phyloP scores from a whole-genome alignment of 768 basidiomycete genomes.

The Naematelia encephala region DNA sequence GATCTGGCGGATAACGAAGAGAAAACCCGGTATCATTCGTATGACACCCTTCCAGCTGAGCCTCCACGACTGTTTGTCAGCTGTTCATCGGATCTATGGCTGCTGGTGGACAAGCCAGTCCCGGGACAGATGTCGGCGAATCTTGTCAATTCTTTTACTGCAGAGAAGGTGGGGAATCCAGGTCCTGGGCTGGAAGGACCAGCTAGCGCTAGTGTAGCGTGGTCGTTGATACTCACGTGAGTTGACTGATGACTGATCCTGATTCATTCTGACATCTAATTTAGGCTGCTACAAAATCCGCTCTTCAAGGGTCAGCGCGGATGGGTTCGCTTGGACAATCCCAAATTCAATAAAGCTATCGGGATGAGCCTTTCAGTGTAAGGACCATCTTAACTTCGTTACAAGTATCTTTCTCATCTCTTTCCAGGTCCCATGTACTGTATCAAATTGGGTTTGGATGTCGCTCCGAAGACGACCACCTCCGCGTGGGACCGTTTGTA shows the following conservation, averaged over 20 bases:
- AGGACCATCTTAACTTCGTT: neutral
- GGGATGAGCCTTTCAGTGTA: conserved; percentile 22
- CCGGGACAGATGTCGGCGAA: conserved; percentile 32
- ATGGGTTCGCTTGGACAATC: conserved; percentile 37
- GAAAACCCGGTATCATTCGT: conserved; percentile 3
- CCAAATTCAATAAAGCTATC: conserved; percentile 20
- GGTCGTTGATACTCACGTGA: conserved; percentile 32
- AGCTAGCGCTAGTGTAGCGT: conserved; percentile 31
- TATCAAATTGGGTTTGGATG: conserved; percentile 41
- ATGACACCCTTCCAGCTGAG: conserved; percentile 7
- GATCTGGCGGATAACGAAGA: conserved; percentile 18
- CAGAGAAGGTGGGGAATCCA: conserved; percentile 36
- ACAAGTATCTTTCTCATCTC: neutral
- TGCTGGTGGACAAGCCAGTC: conserved; percentile 27
- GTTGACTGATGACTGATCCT: neutral
- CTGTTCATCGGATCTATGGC: conserved; percentile 37
- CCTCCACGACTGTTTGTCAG: conserved; percentile 28
- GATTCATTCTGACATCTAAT: neutral
- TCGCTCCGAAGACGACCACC: conserved; percentile 24
- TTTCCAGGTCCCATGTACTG: conserved; percentile 16
- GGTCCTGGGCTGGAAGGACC: conserved; percentile 12
- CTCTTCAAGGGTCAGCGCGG: conserved; percentile 40
- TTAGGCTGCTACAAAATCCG: conserved; percentile 36
- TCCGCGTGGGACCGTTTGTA: conserved; percentile 35
- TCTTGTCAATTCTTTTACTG: conserved; percentile 22